These are phyloP conservation scores for Salix brachista DNA, from an alignment of 345 rosid genomes.

Conservation along the genomic window DNA sequence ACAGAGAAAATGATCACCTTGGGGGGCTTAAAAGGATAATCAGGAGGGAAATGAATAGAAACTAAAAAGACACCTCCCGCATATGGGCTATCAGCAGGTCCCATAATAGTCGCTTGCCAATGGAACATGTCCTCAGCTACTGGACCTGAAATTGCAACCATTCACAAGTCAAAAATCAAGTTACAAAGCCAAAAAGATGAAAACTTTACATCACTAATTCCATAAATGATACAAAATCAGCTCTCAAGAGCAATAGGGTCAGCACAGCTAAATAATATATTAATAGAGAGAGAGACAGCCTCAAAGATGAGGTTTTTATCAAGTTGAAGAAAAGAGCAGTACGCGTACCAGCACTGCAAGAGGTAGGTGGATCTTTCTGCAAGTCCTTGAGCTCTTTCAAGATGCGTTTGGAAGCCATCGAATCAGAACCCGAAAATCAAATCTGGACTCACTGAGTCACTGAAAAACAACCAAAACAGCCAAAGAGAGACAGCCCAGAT, in stretches of 20 bases:
- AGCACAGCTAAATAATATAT: neutral
- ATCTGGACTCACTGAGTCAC: neutral
- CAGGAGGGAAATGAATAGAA: conserved; percentile 43
- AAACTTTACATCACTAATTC: neutral
- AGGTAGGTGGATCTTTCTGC: conserved; percentile 49
- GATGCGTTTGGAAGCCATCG: conserved; percentile 46
- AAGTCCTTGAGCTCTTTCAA: conserved; percentile 35
- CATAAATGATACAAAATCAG: neutral
- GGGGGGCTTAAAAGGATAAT: conserved; percentile 42
- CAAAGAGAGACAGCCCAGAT: neutral
- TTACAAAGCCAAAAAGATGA: neutral
- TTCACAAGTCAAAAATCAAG: neutral
- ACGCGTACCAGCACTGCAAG: conserved; percentile 45
- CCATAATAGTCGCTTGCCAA: conserved; percentile 47
- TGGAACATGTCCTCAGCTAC: conserved; percentile 46
- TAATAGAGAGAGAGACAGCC: neutral
- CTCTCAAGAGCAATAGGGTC: neutral
- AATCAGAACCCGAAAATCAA: neutral
- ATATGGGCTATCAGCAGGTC: conserved; percentile 41
- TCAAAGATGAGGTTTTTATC: neutral
- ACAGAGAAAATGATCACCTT: conserved; percentile 18
- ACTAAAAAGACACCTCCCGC: conserved; percentile 38
- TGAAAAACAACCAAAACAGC: neutral
- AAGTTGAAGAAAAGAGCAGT: neutral
- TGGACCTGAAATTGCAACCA: conserved; percentile 22